A percentile compares a stretch with the other conserved stretches of the same genome.
These are phyloP conservation scores for Gossypium aridum DNA, from an alignment of 441 rosid species.

Conservation along the genomic window DNA sequence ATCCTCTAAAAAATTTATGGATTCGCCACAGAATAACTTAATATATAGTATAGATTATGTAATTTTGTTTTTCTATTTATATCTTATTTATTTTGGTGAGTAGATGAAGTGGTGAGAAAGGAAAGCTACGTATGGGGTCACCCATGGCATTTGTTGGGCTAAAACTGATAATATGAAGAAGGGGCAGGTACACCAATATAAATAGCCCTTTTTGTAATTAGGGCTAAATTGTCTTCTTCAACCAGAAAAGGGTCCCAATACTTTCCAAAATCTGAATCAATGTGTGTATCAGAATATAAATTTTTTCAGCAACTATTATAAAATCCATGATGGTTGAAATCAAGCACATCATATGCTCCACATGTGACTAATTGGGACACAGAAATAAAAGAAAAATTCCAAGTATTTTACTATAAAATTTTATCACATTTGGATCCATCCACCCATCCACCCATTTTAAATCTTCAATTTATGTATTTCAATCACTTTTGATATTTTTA, in stretches of 20 bases:
- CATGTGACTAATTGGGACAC: conserved; percentile 27
- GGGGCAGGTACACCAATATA: not conserved
- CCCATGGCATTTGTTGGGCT: conserved; percentile 13
- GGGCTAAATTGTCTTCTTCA: conserved; percentile 15
- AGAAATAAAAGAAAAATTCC: not conserved
- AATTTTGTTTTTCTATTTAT: not conserved
- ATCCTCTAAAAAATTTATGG: too few species aligned
- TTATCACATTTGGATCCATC: conserved; percentile 1
- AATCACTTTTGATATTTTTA: too few species aligned
- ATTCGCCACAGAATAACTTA: too few species aligned
- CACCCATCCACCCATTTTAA: not conserved
- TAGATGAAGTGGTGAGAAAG: not conserved
- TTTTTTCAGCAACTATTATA: not conserved
- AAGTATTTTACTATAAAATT: too few species aligned
- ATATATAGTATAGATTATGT: too few species aligned
- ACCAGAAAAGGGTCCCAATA: conserved; percentile 4
- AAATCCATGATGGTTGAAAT: conserved; percentile 3
- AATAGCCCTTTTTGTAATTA: not conserved
- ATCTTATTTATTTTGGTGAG: not conserved
- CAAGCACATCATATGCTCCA: conserved; percentile 22
- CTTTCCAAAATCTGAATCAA: conserved; percentile 1
- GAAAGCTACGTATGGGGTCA: conserved; percentile 12
- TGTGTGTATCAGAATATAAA: not conserved
- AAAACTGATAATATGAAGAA: not conserved
- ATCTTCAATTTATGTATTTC: too few species aligned